phyloP scores from a whole-genome alignment of 768 basidiomycete genomes.

The Lentinula raphanica region DNA sequence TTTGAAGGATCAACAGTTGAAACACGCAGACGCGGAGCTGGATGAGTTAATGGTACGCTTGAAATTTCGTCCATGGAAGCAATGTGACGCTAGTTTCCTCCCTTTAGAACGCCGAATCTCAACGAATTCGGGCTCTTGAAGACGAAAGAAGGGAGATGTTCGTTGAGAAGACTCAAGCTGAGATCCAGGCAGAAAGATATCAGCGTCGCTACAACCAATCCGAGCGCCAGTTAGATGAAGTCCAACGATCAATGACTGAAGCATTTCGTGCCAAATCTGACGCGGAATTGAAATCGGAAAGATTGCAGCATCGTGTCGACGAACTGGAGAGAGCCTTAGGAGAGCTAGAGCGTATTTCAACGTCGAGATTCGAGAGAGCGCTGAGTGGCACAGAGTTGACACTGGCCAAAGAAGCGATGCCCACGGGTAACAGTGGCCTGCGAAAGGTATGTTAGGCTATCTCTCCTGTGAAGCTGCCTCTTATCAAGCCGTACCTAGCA shows the following conservation, averaged over 20 bases:
- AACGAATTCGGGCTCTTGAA: neutral
- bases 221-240: no score
- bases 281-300: no score
- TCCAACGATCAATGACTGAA: no score
- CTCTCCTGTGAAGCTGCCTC: no score
- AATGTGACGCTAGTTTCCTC: no score
- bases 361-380: neutral
- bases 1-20: neutral
- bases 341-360: neutral
- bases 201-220: neutral
- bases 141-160: neutral
- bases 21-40: neutral
- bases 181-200: neutral
- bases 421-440: no score
- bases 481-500: no score
- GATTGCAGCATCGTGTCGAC: neutral
- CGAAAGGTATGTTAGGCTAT: no score
- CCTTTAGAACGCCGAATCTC: neutral
- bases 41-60: neutral
- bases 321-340: neutral
- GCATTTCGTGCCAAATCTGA: no score
- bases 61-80: no score
- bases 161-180: neutral
- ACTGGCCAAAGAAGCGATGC: no score
- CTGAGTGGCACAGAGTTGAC: no score